Evolutionary conservation across 2,329 filamentous ascomycete genomes (phyloP).

Genomic region (Exophiala alcalophila): DNA sequence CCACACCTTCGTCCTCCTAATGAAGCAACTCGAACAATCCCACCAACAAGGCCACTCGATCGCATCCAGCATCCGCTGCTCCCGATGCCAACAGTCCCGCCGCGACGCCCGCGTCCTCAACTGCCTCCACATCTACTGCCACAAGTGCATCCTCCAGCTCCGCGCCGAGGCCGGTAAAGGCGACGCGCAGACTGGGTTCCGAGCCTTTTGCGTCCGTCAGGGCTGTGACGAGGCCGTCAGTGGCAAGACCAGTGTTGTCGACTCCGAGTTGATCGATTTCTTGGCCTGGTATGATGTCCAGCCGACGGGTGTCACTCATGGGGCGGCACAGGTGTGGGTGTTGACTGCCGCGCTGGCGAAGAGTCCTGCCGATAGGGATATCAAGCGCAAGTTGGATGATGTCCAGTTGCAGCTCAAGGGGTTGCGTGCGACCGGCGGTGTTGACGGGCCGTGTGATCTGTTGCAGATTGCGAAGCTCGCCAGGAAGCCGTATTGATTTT

Average conservation of each 20-base stretch:
- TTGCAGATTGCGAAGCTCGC: slow-evolving; percentile 21
- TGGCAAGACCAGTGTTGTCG: slow-evolving; percentile 24
- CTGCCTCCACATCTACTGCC: slow-evolving; percentile 26
- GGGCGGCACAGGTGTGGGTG: slow-evolving; percentile 10
- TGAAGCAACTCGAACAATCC: slow-evolving; percentile 14
- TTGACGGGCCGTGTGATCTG: slow-evolving; percentile 10
- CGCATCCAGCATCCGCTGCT: slow-evolving; percentile 10
- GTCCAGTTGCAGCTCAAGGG: slow-evolving; percentile 3
- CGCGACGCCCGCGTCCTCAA: slow-evolving; percentile 22
- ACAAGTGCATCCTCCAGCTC: slow-evolving; percentile 20
- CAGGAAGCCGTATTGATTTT: slow-evolving; percentile 24
- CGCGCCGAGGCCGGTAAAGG: slow-evolving; percentile 15
- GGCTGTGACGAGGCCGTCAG: slow-evolving; percentile 17
- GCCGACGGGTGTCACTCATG: slow-evolving; percentile 3
- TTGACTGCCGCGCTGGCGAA: slow-evolving; percentile 12
- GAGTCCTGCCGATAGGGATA: slow-evolving; percentile 15
- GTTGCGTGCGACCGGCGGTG: background rate
- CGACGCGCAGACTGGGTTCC: slow-evolving; percentile 16
- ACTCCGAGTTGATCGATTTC: slow-evolving; percentile 20
- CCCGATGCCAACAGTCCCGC: slow-evolving; percentile 15
- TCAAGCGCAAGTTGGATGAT: slow-evolving; percentile 12
- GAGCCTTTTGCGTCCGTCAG: slow-evolving; percentile 15
- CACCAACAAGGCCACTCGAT: slow-evolving; percentile 16
- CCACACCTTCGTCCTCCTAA: slow-evolving; percentile 11
- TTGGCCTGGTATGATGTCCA: slow-evolving; percentile 25